Base-by-base conservation (phyloP, 2,329 filamentous ascomycete species). In the Gliomastix tumulicola region DNA sequence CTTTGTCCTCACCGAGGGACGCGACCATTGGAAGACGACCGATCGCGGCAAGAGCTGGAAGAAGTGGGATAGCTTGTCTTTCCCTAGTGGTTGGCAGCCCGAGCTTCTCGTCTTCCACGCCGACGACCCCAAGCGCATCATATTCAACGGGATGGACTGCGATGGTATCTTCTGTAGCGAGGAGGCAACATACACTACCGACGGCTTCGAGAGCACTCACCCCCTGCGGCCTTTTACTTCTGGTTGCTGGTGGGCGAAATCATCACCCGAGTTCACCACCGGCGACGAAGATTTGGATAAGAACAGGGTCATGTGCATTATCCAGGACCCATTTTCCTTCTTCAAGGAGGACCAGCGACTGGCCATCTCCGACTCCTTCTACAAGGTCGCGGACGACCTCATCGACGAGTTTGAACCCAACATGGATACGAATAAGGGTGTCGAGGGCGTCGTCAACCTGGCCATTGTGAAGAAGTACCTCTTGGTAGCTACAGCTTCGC, bases 181-280 rank as follows among this genome's bases (percentile, higher is more conserved):
- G 51, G 61, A 74, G 40, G 66, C 75, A 37, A 67, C 70, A 53
- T 96, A 95, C 57, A 97, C 92, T 4, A 80, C 73, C 12, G 83
- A 97, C 59, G 87, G 87, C 45, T 98, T 98, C 66, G 71, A 82
- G 45, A 74, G 73, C 6, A 74, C 78, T 35, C 73, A 84, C 46
- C 60, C 70, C 6, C 69, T 96, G 41, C 74, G 83, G 36, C 68
- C 74, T 30, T 74, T 80, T 46, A 85, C 85, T 3, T 69, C 77
- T 34, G 82, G 84, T 42, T 98, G 92, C 58, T 78, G 82, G 57
- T 98, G 90, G 88, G 90, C 92, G 35, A 87, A 87, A 53, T 77
- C 79, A 12, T 79, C 84, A 11, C 71, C 76, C 6, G 61, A 79
- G 30, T 96, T 98, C 56, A 76, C 76, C 22, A 81, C 80, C 10